Conservation (phyloP, 352 stramenopile genomes). For the Globisporangium orthogonon region DNA sequence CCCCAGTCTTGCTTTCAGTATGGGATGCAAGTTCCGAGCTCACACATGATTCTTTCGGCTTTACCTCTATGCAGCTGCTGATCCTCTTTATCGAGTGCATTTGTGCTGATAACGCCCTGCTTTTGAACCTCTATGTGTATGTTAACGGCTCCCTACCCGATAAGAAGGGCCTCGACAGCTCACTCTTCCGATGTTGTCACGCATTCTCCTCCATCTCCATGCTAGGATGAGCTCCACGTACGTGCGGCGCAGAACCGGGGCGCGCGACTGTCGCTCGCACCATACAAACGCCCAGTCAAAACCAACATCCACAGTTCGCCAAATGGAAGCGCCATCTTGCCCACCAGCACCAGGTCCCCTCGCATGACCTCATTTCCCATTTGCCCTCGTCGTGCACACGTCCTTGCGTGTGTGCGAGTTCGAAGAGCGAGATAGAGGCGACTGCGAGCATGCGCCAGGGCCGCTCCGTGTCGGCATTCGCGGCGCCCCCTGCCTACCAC, state of each 20-base stretch:
- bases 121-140: too few species aligned
- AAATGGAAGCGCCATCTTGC: background rate
- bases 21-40: background rate
- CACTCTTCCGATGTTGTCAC: background rate
- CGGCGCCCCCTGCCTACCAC: slow-evolving; percentile 8
- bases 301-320: background rate
- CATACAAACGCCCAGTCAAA: background rate
- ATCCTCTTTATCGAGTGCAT: background rate
- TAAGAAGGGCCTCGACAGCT: background rate
- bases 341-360: background rate
- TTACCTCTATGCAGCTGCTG: too few species aligned
- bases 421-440: too few species aligned
- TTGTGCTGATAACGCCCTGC: too few species aligned
- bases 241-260: background rate
- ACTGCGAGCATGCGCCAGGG: background rate
- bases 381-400: background rate
- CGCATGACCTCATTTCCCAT: background rate
- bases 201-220: background rate
- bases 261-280: background rate
- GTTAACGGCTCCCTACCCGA: background rate
- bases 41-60: background rate
- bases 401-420: too few species aligned
- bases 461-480: slow-evolving; percentile 4
- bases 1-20: background rate
- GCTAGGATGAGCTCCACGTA: background rate